Evolutionary conservation across 441 rosid genomes (phyloP).

Genomic region (Croton laevigatus): DNA sequence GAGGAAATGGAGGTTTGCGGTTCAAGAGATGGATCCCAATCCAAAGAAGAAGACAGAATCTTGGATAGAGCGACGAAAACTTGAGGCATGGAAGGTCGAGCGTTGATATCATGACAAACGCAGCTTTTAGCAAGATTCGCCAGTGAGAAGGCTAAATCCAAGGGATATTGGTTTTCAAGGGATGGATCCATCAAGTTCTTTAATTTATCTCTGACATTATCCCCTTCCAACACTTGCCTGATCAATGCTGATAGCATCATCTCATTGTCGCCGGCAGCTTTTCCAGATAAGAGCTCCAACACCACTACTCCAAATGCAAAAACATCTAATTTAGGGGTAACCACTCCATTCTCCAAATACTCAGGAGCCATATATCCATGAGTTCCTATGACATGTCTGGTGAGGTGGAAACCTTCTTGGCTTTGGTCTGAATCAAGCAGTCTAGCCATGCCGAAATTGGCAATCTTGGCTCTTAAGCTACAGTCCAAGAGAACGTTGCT

Average conservation of each 20-base stretch:
- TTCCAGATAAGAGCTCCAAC: conserved; percentile 79
- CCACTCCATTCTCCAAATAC: conserved; percentile 75
- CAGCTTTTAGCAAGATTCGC: conserved; percentile 73
- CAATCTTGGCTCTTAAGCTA: conserved; percentile 66
- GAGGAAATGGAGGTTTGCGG: conserved; percentile 56
- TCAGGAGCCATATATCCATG: conserved; percentile 93
- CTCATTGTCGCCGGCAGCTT: conserved; percentile 41
- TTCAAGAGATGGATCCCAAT: conserved; percentile 88
- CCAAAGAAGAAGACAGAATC: conserved; percentile 66
- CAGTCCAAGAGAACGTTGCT: conserved; percentile 76
- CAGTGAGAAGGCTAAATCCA: conserved; percentile 74
- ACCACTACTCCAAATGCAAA: conserved; percentile 79
- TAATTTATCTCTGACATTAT: conserved; percentile 62
- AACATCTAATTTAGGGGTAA: conserved; percentile 74
- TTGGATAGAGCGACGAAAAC: conserved; percentile 54
- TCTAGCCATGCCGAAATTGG: conserved; percentile 81
- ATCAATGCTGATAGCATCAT: conserved; percentile 4
- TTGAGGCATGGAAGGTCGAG: conserved; percentile 55
- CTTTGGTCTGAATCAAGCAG: conserved; percentile 30
- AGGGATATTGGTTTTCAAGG: conserved; percentile 58
- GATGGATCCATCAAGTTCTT: conserved; percentile 58
- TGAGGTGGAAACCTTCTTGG: conserved; percentile 53
- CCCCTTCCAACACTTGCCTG: conserved; percentile 57
- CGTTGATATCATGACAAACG: conserved; percentile 54
- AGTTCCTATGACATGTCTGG: conserved; percentile 80